These are phyloP conservation scores for Sporisorium iseilematis-ciliati DNA, from an alignment of 1,284 basidiomycete genomes.

Conservation along the genomic window DNA sequence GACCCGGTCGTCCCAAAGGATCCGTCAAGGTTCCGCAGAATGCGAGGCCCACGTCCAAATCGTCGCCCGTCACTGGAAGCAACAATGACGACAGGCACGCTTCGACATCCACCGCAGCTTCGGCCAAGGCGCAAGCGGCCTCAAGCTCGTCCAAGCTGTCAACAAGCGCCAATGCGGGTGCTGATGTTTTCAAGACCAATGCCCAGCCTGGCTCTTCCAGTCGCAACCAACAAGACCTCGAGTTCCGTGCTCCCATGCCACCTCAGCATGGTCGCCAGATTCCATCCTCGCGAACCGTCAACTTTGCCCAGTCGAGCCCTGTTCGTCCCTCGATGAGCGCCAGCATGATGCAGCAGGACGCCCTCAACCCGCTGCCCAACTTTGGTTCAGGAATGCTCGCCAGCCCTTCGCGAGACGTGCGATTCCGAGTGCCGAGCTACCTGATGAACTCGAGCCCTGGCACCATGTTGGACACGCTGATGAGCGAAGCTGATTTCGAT, in stretches of 20 bases:
- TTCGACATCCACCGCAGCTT: conserved; percentile 5
- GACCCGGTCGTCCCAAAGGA: conserved; percentile 53
- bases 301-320: conserved; percentile 55
- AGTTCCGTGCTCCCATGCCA: conserved; percentile 27
- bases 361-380: conserved; percentile 14
- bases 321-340: conserved; percentile 46
- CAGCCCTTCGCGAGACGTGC: conserved; percentile 42
- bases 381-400: conserved; percentile 30
- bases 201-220: background rate
- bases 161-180: conserved; percentile 11
- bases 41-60: conserved; percentile 15
- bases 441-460: conserved; percentile 64
- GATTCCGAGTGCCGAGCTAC: conserved; percentile 59
- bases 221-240: conserved; percentile 4
- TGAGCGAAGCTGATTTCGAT: conserved; percentile 63
- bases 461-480: conserved; percentile 62
- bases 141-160: conserved; percentile 12
- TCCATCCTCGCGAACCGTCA: conserved; percentile 15
- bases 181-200: background rate
- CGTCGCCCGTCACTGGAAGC: conserved; percentile 10
- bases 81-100: conserved; percentile 11
- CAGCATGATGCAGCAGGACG: conserved; percentile 35
- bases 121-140: conserved; percentile 1
- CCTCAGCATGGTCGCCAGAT: conserved; percentile 19
- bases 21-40: conserved; percentile 37